Evolutionary conservation across 1,284 basidiomycete genomes (phyloP).

Genomic region (Trichosporon sp.): DNA sequence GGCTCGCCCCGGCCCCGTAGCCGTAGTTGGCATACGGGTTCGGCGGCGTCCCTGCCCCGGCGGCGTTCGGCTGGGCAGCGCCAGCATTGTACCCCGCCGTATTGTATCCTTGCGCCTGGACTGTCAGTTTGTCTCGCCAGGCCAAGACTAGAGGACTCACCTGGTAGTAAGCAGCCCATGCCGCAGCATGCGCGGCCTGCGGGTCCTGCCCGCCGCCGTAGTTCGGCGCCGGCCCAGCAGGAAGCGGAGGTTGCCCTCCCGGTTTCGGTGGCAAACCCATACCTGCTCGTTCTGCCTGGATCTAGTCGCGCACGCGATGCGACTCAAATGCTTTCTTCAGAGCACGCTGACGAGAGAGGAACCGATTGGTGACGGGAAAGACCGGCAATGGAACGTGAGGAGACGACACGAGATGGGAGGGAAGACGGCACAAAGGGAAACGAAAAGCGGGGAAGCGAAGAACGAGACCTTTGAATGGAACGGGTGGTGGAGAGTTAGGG

Average conservation of each 20-base stretch:
- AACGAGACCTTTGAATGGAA: not conserved
- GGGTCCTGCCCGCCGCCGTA: conserved; percentile 18
- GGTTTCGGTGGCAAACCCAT: not conserved
- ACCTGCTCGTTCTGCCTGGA: not conserved
- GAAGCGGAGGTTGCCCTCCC: conserved; percentile 36
- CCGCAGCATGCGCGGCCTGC: conserved; percentile 38
- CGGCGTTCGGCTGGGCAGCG: conserved; percentile 11
- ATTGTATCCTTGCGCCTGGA: conserved; percentile 5
- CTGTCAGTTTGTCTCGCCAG: not conserved
- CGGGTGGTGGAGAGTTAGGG: no score
- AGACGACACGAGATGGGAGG: not conserved
- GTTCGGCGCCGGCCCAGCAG: conserved; percentile 38
- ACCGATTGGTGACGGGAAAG: not conserved
- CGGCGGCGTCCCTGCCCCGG: conserved; percentile 12
- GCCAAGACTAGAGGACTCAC: conserved; percentile 16
- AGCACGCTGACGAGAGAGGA: not conserved
- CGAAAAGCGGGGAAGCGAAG: not conserved
- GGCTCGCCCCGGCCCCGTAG: conserved; percentile 42
- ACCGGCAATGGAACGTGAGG: not conserved
- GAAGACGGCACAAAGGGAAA: no score
- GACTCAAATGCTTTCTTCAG: not conserved
- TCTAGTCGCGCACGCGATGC: not conserved
- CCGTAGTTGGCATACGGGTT: conserved; percentile 46
- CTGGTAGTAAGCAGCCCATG: conserved; percentile 47
- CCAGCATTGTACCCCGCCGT: conserved; percentile 17